phyloP scores from a whole-genome alignment of 192 early-diverging fungal genomes.

The Entomortierella beljakovae region DNA sequence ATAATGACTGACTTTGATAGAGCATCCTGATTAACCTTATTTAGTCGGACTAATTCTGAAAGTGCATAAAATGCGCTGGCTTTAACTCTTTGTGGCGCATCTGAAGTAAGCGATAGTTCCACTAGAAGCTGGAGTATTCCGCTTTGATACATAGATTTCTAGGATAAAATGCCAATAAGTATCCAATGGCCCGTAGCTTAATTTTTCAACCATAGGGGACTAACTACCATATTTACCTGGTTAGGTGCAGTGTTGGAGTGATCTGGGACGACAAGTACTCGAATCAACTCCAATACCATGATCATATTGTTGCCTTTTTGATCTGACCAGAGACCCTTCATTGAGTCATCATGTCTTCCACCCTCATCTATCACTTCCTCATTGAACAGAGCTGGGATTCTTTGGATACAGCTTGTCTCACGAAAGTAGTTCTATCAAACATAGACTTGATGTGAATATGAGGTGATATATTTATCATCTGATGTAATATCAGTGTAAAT shows the following conservation, averaged over 20 bases:
- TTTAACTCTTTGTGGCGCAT: constrained; percentile 81
- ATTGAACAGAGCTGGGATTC: constrained; percentile 81
- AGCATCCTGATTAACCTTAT: constrained; percentile 80
- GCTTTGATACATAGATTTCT: constrained; percentile 87
- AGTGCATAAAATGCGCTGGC: constrained; percentile 88
- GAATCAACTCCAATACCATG: constrained; percentile 89
- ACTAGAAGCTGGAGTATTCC: constrained; percentile 84
- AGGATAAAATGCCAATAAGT: background rate
- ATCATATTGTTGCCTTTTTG: constrained; percentile 91
- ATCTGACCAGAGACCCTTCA: constrained; percentile 74
- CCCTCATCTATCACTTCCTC: constrained; percentile 56
- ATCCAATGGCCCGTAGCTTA: background rate
- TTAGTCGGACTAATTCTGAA: constrained; percentile 83
- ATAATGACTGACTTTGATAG: constrained; percentile 81
- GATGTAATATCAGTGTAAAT: background rate
- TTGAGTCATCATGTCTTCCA: constrained; percentile 47
- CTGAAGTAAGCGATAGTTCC: constrained; percentile 79
- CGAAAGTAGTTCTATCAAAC: constrained; percentile 87
- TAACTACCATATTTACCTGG: no score
- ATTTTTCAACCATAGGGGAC: no score
- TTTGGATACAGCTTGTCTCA: constrained; percentile 94
- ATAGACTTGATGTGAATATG: background rate
- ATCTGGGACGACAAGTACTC: constrained; percentile 90
- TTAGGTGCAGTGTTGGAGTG: constrained; percentile 89
- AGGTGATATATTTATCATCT: background rate